These are phyloP conservation scores for Leucocoprinus sp. DNA, from an alignment of 768 basidiomycete genomes.

Conservation along the genomic window DNA sequence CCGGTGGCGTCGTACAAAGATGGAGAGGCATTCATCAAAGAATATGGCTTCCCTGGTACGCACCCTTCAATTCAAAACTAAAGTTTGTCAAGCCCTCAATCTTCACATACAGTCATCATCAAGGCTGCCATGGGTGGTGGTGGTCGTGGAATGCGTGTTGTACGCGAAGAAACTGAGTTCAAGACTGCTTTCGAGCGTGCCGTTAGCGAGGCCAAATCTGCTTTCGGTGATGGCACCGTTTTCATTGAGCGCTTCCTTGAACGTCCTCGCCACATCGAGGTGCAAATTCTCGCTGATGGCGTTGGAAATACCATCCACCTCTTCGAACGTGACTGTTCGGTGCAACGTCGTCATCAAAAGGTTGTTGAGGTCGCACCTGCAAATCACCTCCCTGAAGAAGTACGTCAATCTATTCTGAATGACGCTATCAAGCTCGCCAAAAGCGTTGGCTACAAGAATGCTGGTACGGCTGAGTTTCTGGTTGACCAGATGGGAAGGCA, in stretches of 20 bases:
- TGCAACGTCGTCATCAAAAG: constrained; percentile 96
- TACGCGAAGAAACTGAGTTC: constrained; percentile 90
- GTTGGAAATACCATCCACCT: constrained; percentile 94
- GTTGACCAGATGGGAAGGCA: constrained; percentile 94
- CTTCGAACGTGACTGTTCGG: constrained; percentile 98
- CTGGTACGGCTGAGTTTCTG: constrained; percentile 97
- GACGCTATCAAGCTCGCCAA: constrained; percentile 94
- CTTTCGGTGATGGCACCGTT: constrained; percentile 97
- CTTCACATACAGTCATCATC: constrained; percentile 69
- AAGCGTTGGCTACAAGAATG: constrained; percentile 92
- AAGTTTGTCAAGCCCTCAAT: constrained; percentile 5
- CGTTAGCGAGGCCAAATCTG: constrained; percentile 89
- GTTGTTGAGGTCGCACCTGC: constrained; percentile 99
- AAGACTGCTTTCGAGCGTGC: constrained; percentile 85
- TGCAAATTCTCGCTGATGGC: constrained; percentile 88
- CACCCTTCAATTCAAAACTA: neutral
- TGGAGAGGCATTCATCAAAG: constrained; percentile 84
- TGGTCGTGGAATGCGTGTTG: constrained; percentile 98
- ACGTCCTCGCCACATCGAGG: constrained; percentile 95
- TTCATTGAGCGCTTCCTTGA: constrained; percentile 98
- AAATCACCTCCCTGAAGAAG: constrained; percentile 84
- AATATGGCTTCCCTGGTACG: constrained; percentile 89
- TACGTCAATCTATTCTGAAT: constrained; percentile 76
- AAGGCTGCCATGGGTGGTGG: constrained; percentile 99
- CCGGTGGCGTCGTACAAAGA: constrained; percentile 75